Evolutionary conservation across 2,329 filamentous ascomycete species (phyloP), one percentile per base, ranked within the genome.

Genomic region (Ascomycota sp.): DNA sequence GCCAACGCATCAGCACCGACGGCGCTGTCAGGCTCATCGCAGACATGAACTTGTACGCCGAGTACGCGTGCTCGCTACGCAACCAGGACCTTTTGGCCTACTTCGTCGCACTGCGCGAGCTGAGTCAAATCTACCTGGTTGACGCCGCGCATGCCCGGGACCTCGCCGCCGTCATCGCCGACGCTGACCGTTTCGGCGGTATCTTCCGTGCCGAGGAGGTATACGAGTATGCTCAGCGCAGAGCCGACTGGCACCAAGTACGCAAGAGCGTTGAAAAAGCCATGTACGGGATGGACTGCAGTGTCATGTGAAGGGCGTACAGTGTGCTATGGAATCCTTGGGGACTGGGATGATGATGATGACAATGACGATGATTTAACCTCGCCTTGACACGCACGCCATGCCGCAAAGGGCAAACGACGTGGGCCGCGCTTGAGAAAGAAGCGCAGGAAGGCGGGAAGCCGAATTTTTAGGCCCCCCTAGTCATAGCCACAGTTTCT

Each of bases 131-230:
- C 35, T 98, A 92, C 51, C 63, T 98, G 30, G 91, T 98, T 36
- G 82, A 86, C 37, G 66, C 77, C 3, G 40, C 43, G 17, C 78
- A 95, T 47, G 81, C 89, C 10, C 92, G 92, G 50, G 89, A 95
- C 50, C 76, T 98, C 62, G 89, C 89, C 5, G 78, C 76, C 3
- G 81, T 98, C 32, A 94, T 98, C 46, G 85, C 89, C 0, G 89
- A 98, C 47, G 73, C 70, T 1, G 79, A 86, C 45, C 69, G 86
- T 3, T 98, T 95, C 48, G 69, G 79, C 19, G 89, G 89, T 9
- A 79, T 98, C 29, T 94, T 95, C 45, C 68, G 85, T 13, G 81
- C 86, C 0, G 89, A 98, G 51, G 89, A 98, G 57, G 89, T 95
- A 4, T 93, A 93, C 44, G 86, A 95, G 58, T 98, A 91, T 57